Evolutionary conservation across 495 filamentous ascomycete genomes (phyloP), one percentile per base, ranked within the genome.

Genomic region (Evansstolkia leycettana): DNA sequence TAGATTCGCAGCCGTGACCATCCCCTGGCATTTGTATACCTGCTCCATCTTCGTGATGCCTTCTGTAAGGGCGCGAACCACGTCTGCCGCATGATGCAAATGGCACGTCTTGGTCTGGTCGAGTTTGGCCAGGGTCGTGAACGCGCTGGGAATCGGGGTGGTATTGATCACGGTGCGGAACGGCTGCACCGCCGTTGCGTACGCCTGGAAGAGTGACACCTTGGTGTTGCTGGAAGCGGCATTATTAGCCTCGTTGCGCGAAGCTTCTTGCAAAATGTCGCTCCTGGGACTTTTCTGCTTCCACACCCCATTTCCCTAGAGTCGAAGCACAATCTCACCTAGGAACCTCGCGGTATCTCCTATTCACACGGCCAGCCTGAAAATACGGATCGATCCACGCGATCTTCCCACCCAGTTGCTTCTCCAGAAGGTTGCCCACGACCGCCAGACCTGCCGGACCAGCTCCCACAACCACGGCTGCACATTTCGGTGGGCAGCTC

Each of bases 391-490:
- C 72, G 34, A 75, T 46, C 72, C 70, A 75, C 39, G 66, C 55
- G 28, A 75, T 64, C 29, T 57, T 55, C 14, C 52, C 51, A 3
- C 51, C 51, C 2, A 65, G 52, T 36, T 65, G 56, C n/a, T 62
- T 61, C 46, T 73, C 70, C 6, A 76, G 57, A 5, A 76, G 51
- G 40, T 72, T 74, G 7, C 70, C 70, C 32, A 75, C 51, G 13
- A 63, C 70, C n/a, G 70, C 69, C 29, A 73, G 52, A 37, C 72
- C 72, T 31, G 67, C 67, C 7, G 72, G 68, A 23, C 72, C 72
- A 29, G 65, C 68, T 36, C 72, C 72, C 24, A 75, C 69, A 6
- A 76, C 70, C 6, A 76, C 62, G 0, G 70, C 69, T 14, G 60
- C 58, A 42, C 57, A 67, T 48, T 47, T 61, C 15, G 53, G 49